Base-by-base conservation (phyloP, 768 basidiomycete genomes). In the Mycena vitilis region DNA sequence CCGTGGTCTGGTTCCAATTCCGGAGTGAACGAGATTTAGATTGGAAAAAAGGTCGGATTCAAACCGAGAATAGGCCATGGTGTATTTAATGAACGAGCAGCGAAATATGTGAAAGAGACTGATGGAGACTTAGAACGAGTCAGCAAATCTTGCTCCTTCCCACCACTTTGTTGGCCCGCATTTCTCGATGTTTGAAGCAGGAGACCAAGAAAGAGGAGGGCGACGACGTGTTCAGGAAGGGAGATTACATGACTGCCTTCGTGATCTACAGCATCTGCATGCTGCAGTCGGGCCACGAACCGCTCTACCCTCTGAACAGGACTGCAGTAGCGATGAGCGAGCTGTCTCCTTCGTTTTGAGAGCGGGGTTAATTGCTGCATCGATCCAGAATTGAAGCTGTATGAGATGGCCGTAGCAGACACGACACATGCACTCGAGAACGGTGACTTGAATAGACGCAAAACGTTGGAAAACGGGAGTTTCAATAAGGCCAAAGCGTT, bases 241-340 rank as follows among this genome's bases (percentile, higher is more conserved):
- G 66, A 37, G 66, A 71, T 38, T 67, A 40, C 66, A 68, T 68
- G 63, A 54, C 30, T 22, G 70, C 70, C 18, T 68, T 54, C 44
- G 30, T 61, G 5, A 25, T 71, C 25, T 71, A 71, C 60, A 68
- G 55, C 23, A 58, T 44, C 2, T 68, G 66, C 58, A 54, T 54
- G 53, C 2, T 5, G 4, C n/a, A 55, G 1, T 71, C 62, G 11
- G 37, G 12, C 20, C 58, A 60, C 15, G 70, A 71, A 57, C 66
- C 70, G 37, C 38, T 68, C 23, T 68, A 71, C 42, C 23, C 48
- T 11, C 36, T 68, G 58, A 71, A 71, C 62, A 58, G 70, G 25
- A 62, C 70, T 20, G 70, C 66, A 23, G 66, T 63, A 4, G 62
- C 61, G 34, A 37, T 71, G 57, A 71, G 66, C 68, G 36, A n/a